Base-by-base conservation (phyloP, 129 eudicot species). In the Ambrosia trifida region DNA sequence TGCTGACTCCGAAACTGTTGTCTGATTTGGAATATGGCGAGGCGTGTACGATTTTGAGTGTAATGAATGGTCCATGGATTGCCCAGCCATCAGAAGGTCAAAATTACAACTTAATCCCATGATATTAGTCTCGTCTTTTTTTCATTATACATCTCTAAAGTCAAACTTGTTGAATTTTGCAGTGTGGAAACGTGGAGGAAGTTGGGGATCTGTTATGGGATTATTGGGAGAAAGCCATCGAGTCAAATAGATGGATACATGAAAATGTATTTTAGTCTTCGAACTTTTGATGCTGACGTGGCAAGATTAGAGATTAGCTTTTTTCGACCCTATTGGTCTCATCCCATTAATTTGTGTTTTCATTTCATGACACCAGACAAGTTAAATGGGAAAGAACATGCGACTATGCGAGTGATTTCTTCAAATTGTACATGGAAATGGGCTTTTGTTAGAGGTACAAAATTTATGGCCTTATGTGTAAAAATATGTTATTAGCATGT, bases 61-160 rank as follows among this genome's bases (percentile, higher is more conserved):
- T 94, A 44, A 89, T 94, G 93, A 94, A 85, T 65, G 98, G 98
- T 4, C 95, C 98, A 7, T 94, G 93, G 93, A 85, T 89, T 35
- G 93, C 81, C 62, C 83, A 87, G 76, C 82, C 98, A 11, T 83
- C 98, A 8, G 78, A 84, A 85, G 95, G 98, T 93, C 73, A 62
- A 49, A 70, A 36, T 11, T 50, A 46, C 80, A 44, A 9, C 13
- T 60, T 16, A 35, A 68, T 76, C 45, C 49, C 3, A 7, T 32
- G 3, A 33, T 12, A 60, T 14, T 66, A 57, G 28, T 11, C 3
- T 63, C 28, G 32, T 76, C 4, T 52, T 28, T 76, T 76, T 38
- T 40, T 66, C 12, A 11, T 31, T 69, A n/a, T 49, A 44, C 49
- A 45, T 44, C n/a, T 69, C 44, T 36, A 59, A 62, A 31, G 16